These are phyloP conservation scores for Xylaria bambusicola DNA, from an alignment of 495 filamentous ascomycete species.

Conservation along the genomic window DNA sequence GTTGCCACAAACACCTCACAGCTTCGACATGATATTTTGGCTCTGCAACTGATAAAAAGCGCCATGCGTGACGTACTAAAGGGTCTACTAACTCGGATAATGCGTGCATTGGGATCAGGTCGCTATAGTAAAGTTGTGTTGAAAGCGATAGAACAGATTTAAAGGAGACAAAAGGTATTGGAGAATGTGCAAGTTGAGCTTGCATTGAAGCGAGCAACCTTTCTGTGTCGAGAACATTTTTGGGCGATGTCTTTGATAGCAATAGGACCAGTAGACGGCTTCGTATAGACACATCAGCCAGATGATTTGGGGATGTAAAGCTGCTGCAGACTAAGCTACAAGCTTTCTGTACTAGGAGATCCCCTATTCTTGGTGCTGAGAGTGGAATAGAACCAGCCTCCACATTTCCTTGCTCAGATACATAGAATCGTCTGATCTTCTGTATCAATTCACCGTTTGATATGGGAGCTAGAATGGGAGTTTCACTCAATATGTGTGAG, in stretches of 20 bases:
- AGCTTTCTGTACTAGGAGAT: slow-evolving; percentile 64
- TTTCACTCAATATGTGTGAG: slow-evolving; percentile 32
- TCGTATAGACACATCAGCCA: slow-evolving; percentile 43
- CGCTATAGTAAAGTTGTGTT: slow-evolving; percentile 62
- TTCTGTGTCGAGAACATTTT: slow-evolving; percentile 53
- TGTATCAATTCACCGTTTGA: slow-evolving; percentile 57
- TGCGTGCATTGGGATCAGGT: slow-evolving; percentile 56
- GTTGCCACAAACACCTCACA: slow-evolving; percentile 79
- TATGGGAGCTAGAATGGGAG: slow-evolving; percentile 27
- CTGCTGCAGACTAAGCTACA: slow-evolving; percentile 54
- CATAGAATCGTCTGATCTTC: slow-evolving; percentile 66
- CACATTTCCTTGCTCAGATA: slow-evolving; percentile 55
- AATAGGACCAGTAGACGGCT: slow-evolving; percentile 59
- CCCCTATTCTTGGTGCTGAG: slow-evolving; percentile 54
- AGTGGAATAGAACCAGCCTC: slow-evolving; percentile 59
- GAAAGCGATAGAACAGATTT: slow-evolving; percentile 64
- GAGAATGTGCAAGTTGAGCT: slow-evolving; percentile 36
- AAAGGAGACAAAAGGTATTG: slow-evolving; percentile 50
- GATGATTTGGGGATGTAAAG: slow-evolving; percentile 39
- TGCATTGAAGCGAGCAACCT: slow-evolving; percentile 60
- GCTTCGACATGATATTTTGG: slow-evolving; percentile 94
- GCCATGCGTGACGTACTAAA: slow-evolving; percentile 73
- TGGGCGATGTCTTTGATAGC: slow-evolving; percentile 56
- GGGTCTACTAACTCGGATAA: slow-evolving; percentile 66
- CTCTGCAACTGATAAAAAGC: slow-evolving; percentile 72